Evolutionary conservation across 106 monocot genomes (phyloP).

Genomic region (Cymbidium sinense): DNA sequence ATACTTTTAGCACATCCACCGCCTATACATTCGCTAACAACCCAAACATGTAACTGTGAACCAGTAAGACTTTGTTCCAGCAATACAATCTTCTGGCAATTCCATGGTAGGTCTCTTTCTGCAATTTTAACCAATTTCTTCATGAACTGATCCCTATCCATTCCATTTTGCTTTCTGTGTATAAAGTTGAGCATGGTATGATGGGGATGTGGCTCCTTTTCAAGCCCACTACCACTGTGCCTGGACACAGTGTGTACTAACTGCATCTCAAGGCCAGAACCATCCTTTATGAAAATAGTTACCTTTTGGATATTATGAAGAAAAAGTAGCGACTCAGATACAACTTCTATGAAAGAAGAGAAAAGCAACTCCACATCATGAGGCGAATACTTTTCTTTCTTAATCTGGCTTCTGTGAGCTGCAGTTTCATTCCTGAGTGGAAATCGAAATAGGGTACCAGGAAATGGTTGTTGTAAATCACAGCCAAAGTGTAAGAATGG

Average conservation of each 20-base stretch:
- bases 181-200: constrained; percentile 72
- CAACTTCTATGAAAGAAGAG: constrained; percentile 69
- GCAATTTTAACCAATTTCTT: constrained; percentile 57
- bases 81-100: constrained; percentile 68
- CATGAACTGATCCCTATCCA: constrained; percentile 76
- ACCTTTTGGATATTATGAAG: constrained; percentile 71
- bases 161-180: constrained; percentile 45
- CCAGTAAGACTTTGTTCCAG: constrained; percentile 38
- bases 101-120: constrained; percentile 84
- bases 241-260: constrained; percentile 73
- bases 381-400: constrained; percentile 89
- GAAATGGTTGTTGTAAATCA: constrained; percentile 75
- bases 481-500: constrained; percentile 98
- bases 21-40: constrained; percentile 81
- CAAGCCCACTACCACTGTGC: constrained; percentile 25
- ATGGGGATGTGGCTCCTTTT: constrained; percentile 51
- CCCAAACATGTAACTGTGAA: constrained; percentile 54
- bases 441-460: constrained; percentile 95
- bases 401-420: constrained; percentile 95
- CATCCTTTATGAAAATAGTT: constrained; percentile 71
- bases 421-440: constrained; percentile 75
- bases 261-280: constrained; percentile 53
- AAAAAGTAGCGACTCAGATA: constrained; percentile 77
- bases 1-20: constrained; percentile 72
- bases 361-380: constrained; percentile 83